Conservation (phyloP, 306 rosid species). For the Quercus rubra region DNA sequence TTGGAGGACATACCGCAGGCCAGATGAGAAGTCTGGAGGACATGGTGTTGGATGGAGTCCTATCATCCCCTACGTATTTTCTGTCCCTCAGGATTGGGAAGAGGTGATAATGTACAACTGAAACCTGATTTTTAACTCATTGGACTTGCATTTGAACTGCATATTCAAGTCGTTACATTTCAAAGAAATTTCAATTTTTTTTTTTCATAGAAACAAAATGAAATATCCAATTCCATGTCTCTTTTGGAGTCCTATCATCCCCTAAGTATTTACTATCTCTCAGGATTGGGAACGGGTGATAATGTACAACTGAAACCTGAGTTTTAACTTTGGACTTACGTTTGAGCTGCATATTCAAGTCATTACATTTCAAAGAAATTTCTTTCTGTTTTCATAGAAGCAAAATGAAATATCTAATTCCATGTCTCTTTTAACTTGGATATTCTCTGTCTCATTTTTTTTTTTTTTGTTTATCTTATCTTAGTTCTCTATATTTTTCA, state of each 20-base stretch:
- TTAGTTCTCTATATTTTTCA: constrained; percentile 7
- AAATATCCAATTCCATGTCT: neutral
- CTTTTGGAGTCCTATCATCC: constrained; percentile 95
- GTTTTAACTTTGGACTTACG: neutral
- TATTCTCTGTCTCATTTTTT: neutral
- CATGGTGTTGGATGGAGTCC: constrained; percentile 99
- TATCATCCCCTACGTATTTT: constrained; percentile 80
- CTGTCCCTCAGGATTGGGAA: constrained; percentile 89
- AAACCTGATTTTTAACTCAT: neutral
- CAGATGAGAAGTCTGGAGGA: constrained; percentile 98
- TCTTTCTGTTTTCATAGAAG: neutral
- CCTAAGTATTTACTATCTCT: constrained; percentile 75
- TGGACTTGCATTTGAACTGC: neutral
- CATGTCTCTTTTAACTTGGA: neutral
- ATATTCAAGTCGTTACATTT: neutral
- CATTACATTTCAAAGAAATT: neutral
- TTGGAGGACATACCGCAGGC: constrained; percentile 99
- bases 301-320: neutral
- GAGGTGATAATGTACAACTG: constrained; percentile 51
- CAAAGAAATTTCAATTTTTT: neutral
- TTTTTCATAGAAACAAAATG: neutral
- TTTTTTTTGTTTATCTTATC: neutral
- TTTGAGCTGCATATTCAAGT: neutral
- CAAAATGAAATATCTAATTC: neutral
- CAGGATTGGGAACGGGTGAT: constrained; percentile 91